Base-by-base conservation (phyloP, 1,139 yeast genomes). In the Geotrichum cucujoidarum region DNA sequence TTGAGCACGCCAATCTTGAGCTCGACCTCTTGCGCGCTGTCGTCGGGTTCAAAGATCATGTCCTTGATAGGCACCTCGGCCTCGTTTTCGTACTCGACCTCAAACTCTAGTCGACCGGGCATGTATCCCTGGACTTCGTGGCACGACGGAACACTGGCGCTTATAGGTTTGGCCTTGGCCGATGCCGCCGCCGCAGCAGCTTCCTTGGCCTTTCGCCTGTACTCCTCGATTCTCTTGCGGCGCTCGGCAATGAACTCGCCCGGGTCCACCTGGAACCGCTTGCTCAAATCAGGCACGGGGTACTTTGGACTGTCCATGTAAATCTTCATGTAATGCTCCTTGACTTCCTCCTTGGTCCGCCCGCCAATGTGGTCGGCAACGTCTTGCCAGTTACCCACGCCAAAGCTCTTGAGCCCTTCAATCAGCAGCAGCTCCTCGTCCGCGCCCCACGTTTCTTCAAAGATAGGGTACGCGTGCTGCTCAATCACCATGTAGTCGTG, bases 41-140 rank as follows among this genome's bases (percentile, higher is more conserved):
- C 98, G 55, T 92, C 97, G 0, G 94, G 88, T 60, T 92, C 97
- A 62, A 94, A 92, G 6, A 84, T 77, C 92, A 92, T 87, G 64
- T 94, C 98, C 64, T 92, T 94, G 33, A 92, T 88, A 0, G 95
- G 82, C 49, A 84, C 75, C 66, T 92, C 99, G 0, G 98, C 98
- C 47, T 92, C 99, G 61, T 92, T 92, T 64, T 94, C 98, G 35
- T 86, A 89, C 64, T 92, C 99, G 52, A 83, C 87, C 62, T 92
- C 99, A 66, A 92, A 92, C 65, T 92, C 99, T 55, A 92, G 72
- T 60, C 98, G 78, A 42, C 98, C 99, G 32, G 99, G 99, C 99
- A 94, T 92, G 64, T 83, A 92, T 2, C 97, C 97, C 66, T 92
- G 97, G 53, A 92, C 80, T 61, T 94, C 97, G 63, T 94, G 97